Evolutionary conservation across 2,329 filamentous ascomycete species (phyloP).

Genomic region (Pseudogymnoascus sp.): DNA sequence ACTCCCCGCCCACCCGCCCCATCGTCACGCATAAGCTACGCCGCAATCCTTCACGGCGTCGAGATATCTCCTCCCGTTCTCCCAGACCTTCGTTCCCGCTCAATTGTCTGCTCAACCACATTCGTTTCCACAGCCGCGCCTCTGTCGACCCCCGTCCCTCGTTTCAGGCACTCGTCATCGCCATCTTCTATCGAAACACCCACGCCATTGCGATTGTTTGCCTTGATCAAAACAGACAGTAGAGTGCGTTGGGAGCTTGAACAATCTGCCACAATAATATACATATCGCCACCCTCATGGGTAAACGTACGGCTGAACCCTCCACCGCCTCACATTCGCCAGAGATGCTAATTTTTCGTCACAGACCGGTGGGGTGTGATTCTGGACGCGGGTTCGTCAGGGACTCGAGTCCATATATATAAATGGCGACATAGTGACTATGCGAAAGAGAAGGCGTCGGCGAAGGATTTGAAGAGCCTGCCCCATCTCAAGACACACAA

Average conservation of each 20-base stretch:
- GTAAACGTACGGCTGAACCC: background rate
- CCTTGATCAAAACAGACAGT: background rate
- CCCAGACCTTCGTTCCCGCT: slow-evolving; percentile 2
- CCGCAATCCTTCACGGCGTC: background rate
- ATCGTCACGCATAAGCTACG: background rate
- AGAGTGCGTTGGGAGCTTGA: background rate
- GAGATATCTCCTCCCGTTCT: background rate
- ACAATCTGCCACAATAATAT: background rate
- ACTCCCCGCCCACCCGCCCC: background rate
- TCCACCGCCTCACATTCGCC: background rate
- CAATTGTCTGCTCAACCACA: slow-evolving; percentile 6
- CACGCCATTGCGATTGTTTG: background rate
- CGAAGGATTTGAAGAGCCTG: slow-evolving; percentile 55
- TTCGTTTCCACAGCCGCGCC: slow-evolving; percentile 3
- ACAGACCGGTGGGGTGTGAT: slow-evolving; percentile 79
- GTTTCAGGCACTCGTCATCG: slow-evolving; percentile 7
- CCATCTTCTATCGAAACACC: background rate
- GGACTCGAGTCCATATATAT: slow-evolving; percentile 91
- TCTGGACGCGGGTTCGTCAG: slow-evolving; percentile 94
- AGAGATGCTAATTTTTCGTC: background rate
- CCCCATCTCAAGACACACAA: slow-evolving; percentile 78
- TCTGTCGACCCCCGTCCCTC: background rate
- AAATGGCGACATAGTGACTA: slow-evolving; percentile 74
- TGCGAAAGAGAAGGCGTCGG: slow-evolving; percentile 53
- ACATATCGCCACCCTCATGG: slow-evolving; percentile 1